A percentile compares a stretch with the other conserved stretches of the same genome.
Evolutionary conservation across 768 basidiomycete genomes (phyloP).

Genomic region (Asterophora parasitica): DNA sequence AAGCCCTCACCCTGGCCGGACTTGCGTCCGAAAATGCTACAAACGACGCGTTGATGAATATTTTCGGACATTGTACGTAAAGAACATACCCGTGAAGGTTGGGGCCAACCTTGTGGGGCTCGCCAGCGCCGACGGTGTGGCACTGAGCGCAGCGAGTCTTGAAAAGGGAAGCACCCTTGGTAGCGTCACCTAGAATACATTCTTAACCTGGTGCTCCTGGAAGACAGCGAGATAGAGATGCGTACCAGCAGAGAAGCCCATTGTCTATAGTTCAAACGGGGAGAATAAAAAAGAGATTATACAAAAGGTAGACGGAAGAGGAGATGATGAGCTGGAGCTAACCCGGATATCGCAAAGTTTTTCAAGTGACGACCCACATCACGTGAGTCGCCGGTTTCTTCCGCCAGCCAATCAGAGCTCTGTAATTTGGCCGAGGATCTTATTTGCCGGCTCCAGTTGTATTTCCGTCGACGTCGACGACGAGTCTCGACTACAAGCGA

Average conservation of each 20-base stretch:
- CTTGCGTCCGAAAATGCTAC: conserved; percentile 79
- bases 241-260: conserved; percentile 40
- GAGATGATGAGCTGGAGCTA: conserved; percentile 11
- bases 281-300: conserved; percentile 12
- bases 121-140: conserved; percentile 79
- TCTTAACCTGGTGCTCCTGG: neutral
- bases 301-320: conserved; percentile 11
- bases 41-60: conserved; percentile 1
- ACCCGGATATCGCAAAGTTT: conserved; percentile 13
- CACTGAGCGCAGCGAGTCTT: conserved; percentile 95
- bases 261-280: conserved; percentile 18
- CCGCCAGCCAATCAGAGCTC: conserved; percentile 16
- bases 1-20: conserved; percentile 82
- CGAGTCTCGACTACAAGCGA: too few relatives aligned
- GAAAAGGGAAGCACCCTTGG: conserved; percentile 92
- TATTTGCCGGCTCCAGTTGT: too few relatives aligned
- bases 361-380: conserved; percentile 7
- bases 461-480: too few relatives aligned
- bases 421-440: conserved; percentile 7
- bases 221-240: conserved; percentile 40
- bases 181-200: conserved; percentile 65
- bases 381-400: conserved; percentile 19
- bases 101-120: conserved; percentile 87
- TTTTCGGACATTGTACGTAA: neutral
- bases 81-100: conserved; percentile 83